Conservation (phyloP, 129 eudicot genomes). For the Apium graveolens region DNA sequence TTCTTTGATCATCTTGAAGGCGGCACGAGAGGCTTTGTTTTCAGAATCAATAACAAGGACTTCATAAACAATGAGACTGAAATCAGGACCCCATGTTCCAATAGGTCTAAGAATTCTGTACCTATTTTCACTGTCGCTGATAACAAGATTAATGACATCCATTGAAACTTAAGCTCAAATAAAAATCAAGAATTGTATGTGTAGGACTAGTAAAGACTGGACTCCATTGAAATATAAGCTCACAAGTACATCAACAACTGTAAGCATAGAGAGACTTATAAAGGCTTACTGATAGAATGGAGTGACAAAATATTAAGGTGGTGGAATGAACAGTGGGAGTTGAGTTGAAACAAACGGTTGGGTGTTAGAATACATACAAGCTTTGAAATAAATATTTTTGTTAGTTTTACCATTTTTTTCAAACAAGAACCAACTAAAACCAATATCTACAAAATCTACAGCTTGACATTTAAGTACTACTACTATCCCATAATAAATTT, state of each 20-base stretch:
- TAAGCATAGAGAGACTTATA: no score
- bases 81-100: slow-evolving; percentile 1
- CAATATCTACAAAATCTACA: neutral
- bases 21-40: neutral
- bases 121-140: neutral
- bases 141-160: neutral
- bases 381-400: neutral
- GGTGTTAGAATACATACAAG: neutral
- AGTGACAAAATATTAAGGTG: neutral
- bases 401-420: no score
- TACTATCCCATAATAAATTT: neutral
- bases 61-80: neutral
- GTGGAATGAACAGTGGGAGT: neutral
- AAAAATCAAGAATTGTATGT: neutral
- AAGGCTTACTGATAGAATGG: neutral
- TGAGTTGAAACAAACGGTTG: neutral
- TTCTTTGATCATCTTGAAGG: neutral
- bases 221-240: neutral
- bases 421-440: neutral
- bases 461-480: neutral
- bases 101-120: neutral
- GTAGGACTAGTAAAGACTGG: no score
- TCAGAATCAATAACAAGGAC: neutral
- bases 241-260: neutral
- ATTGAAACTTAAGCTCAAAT: neutral